Percentiles rank a stretch among this genome's conserved stretches.
These are phyloP conservation scores for Colletotrichum sp. DNA, from an alignment of 2,329 filamentous ascomycete genomes.

Conservation along the genomic window DNA sequence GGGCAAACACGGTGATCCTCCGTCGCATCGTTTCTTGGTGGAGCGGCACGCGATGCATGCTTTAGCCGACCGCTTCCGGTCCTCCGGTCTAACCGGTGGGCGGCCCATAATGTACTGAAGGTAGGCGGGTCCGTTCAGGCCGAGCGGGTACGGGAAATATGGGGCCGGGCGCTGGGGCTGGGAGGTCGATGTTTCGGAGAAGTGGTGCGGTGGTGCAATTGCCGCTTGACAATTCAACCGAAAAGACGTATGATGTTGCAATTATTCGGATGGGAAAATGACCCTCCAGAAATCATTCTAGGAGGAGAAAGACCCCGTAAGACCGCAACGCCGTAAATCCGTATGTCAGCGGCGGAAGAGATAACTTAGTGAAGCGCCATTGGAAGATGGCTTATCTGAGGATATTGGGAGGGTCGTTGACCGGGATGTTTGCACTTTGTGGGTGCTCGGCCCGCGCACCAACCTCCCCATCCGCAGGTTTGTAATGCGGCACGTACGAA, in stretches of 20 bases:
- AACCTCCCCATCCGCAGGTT: neutral
- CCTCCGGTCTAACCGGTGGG: conserved; percentile 53
- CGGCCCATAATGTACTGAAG: conserved; percentile 48
- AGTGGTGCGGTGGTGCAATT: neutral
- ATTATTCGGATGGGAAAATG: neutral
- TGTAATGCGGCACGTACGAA: neutral
- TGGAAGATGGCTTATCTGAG: neutral
- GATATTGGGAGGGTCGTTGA: neutral
- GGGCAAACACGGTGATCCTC: conserved; percentile 45
- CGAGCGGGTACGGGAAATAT: neutral
- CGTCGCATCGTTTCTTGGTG: conserved; percentile 57
- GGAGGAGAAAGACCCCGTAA: neutral
- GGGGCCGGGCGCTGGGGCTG: neutral
- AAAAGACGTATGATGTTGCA: neutral
- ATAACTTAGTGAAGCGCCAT: neutral
- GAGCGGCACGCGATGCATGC: conserved; percentile 53
- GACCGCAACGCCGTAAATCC: neutral
- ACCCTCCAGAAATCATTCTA: neutral
- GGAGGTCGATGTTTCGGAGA: neutral
- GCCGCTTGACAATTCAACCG: neutral
- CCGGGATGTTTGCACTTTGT: neutral
- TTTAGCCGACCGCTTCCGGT: conserved; percentile 52
- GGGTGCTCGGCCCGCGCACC: neutral
- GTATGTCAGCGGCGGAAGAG: neutral
- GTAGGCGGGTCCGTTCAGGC: neutral